phyloP scores from a whole-genome alignment of 1,284 basidiomycete genomes.

The Puccinia hordei region DNA sequence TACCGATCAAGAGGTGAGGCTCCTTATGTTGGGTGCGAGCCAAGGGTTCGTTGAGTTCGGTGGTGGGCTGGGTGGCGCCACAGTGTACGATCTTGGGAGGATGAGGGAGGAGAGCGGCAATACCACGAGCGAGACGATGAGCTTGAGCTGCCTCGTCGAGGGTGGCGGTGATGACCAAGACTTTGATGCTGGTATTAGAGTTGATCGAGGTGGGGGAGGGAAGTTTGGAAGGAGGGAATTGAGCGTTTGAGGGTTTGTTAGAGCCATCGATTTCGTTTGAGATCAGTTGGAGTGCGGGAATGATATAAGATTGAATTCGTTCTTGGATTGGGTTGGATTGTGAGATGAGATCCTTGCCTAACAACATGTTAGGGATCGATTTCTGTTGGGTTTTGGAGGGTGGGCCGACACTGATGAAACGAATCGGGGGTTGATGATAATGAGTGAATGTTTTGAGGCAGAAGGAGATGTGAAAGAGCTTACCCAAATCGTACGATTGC shows the following conservation, averaged over 20 bases:
- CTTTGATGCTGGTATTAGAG: slow-evolving; percentile 75
- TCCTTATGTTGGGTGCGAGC: slow-evolving; percentile 65
- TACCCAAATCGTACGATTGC: slow-evolving; percentile 92
- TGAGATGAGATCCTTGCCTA: slow-evolving; percentile 92
- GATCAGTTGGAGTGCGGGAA: slow-evolving; percentile 56
- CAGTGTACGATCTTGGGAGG: slow-evolving; percentile 64
- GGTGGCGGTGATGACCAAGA: slow-evolving; percentile 92
- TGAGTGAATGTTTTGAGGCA: neutral
- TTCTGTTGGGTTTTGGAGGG: slow-evolving; percentile 98
- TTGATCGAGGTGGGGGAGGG: slow-evolving; percentile 60
- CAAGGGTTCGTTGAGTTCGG: slow-evolving; percentile 60
- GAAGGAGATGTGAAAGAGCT: slow-evolving; percentile 28
- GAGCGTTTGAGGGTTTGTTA: slow-evolving; percentile 60
- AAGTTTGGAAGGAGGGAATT: slow-evolving; percentile 78
- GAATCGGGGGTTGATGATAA: too few species aligned
- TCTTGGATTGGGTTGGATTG: slow-evolving; percentile 98
- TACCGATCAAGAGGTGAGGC: slow-evolving; percentile 93
- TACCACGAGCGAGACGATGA: slow-evolving; percentile 91
- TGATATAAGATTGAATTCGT: slow-evolving; percentile 84
- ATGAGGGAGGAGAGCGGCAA: slow-evolving; percentile 74
- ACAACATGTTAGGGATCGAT: slow-evolving; percentile 88
- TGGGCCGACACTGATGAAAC: slow-evolving; percentile 65
- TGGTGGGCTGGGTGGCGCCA: slow-evolving; percentile 80
- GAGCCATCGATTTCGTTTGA: slow-evolving; percentile 37
- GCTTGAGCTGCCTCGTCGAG: slow-evolving; percentile 98